Percentiles rank a stretch among this genome's conserved stretches.
Conservation (phyloP, 345 rosid genomes). For the Lepidium sativum region DNA sequence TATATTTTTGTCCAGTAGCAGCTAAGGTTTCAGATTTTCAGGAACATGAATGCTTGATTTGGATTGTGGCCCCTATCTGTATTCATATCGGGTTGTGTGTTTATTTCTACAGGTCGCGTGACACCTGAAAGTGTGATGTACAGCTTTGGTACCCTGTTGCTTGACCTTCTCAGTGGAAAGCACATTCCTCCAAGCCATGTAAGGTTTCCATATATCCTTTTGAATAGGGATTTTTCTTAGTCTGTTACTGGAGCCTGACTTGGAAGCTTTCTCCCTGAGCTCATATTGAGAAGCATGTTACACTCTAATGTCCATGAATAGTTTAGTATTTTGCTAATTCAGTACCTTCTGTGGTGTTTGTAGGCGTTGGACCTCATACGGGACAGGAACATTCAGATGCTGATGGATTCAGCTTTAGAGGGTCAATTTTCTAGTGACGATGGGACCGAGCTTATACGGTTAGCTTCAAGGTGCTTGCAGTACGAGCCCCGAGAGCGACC, state of each 20-base stretch:
- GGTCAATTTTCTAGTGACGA: constrained; percentile 75
- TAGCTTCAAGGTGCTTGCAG: constrained; percentile 85
- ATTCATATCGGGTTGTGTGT: background rate
- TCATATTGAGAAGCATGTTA: background rate
- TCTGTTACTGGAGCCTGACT: background rate
- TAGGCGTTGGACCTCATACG: constrained; percentile 90
- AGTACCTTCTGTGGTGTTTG: background rate
- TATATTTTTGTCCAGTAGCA: background rate
- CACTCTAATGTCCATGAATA: background rate
- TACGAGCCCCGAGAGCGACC: constrained; percentile 87
- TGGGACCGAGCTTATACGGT: constrained; percentile 72
- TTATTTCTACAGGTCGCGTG: constrained; percentile 53
- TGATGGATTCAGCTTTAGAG: constrained; percentile 82
- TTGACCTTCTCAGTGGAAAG: constrained; percentile 88
- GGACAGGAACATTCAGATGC: constrained; percentile 69
- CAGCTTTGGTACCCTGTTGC: constrained; percentile 83
- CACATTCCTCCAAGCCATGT: constrained; percentile 91
- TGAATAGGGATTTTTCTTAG: background rate
- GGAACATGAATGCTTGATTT: background rate
- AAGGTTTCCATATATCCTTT: constrained; percentile 23
- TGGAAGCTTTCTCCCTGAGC: background rate
- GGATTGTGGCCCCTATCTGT: background rate
- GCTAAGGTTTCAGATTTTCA: background rate
- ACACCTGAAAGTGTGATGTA: constrained; percentile 88
- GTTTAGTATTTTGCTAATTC: background rate